Percentiles rank a stretch among this genome's conserved stretches.
These are phyloP conservation scores for Hortaea werneckii DNA, from an alignment of 2,329 filamentous ascomycete genomes.

Conservation along the genomic window DNA sequence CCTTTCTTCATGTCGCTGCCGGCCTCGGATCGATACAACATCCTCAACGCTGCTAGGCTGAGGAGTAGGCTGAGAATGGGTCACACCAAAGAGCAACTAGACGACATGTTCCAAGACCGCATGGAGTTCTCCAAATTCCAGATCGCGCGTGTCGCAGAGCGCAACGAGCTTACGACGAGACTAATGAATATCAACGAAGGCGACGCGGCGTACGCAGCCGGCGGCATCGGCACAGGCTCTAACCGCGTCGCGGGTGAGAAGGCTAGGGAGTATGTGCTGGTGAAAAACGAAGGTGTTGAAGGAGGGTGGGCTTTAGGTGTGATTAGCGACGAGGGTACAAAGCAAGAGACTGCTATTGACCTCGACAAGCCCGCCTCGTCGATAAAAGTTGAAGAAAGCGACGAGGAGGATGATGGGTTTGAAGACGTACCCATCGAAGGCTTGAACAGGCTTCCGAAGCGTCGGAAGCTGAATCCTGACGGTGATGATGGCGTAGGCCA, in stretches of 20 bases:
- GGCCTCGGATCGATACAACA: constrained; percentile 87
- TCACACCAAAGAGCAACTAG: constrained; percentile 88
- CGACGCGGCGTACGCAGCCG: constrained; percentile 50
- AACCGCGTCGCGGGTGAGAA: constrained; percentile 71
- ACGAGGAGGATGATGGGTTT: constrained; percentile 59
- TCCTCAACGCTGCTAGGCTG: constrained; percentile 83
- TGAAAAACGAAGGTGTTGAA: constrained; percentile 90
- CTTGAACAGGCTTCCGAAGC: constrained; percentile 69
- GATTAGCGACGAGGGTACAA: constrained; percentile 71
- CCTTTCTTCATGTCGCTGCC: constrained; percentile 91
- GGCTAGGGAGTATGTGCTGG: constrained; percentile 86
- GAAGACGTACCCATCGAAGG: constrained; percentile 91
- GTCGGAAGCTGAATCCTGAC: constrained; percentile 22
- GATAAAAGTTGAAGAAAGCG: constrained; percentile 41
- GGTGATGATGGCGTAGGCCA: constrained; percentile 23
- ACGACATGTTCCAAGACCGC: constrained; percentile 91
- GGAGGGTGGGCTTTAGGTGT: constrained; percentile 95
- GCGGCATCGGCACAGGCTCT: constrained; percentile 41
- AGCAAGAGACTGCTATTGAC: constrained; percentile 82
- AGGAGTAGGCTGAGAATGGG: constrained; percentile 89
- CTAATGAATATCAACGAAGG: constrained; percentile 87
- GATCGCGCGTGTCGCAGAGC: constrained; percentile 83
- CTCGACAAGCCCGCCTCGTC: constrained; percentile 56
- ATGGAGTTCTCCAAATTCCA: constrained; percentile 97
- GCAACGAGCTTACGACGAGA: constrained; percentile 88